Evolutionary conservation across 1,284 basidiomycete species (phyloP).

Genomic region (Chondrostereum purpureum): DNA sequence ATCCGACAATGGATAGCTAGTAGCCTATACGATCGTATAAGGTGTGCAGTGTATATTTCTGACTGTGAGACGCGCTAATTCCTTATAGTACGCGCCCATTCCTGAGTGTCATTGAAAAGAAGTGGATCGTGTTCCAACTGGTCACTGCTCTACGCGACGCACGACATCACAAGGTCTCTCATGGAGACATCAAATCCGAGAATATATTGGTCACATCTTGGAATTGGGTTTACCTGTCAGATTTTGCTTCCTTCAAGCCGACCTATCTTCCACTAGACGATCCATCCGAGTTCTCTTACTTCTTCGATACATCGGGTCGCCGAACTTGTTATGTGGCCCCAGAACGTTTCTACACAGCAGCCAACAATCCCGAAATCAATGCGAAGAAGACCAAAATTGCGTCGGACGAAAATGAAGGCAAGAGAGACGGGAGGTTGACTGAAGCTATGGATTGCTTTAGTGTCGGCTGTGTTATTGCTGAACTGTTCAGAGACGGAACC

Average conservation of each 20-base stretch:
- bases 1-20: slow-evolving; percentile 93
- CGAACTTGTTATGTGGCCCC: slow-evolving; percentile 96
- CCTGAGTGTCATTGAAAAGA: slow-evolving; percentile 87
- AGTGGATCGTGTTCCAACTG: slow-evolving; percentile 96
- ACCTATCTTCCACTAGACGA: slow-evolving; percentile 94
- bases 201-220: slow-evolving; percentile 96
- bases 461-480: slow-evolving; percentile 91
- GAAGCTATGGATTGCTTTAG: slow-evolving; percentile 99
- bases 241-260: slow-evolving; percentile 97
- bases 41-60: slow-evolving; percentile 45
- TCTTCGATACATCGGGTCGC: slow-evolving; percentile 91
- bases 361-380: slow-evolving; percentile 61
- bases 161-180: slow-evolving; percentile 77
- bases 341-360: slow-evolving; percentile 87
- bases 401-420: slow-evolving; percentile 39
- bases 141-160: slow-evolving; percentile 82
- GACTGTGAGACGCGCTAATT: background rate
- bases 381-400: slow-evolving; percentile 50
- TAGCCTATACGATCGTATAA: slow-evolving; percentile 96
- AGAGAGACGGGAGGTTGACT: slow-evolving; percentile 74
- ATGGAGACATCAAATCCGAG: slow-evolving; percentile 98
- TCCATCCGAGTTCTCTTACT: slow-evolving; percentile 96
- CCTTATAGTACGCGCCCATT: slow-evolving; percentile 85
- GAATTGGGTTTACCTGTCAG: slow-evolving; percentile 93
- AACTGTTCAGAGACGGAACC: slow-evolving; percentile 93